Conservation (phyloP, 768 basidiomycete genomes). For the Russula sp. region DNA sequence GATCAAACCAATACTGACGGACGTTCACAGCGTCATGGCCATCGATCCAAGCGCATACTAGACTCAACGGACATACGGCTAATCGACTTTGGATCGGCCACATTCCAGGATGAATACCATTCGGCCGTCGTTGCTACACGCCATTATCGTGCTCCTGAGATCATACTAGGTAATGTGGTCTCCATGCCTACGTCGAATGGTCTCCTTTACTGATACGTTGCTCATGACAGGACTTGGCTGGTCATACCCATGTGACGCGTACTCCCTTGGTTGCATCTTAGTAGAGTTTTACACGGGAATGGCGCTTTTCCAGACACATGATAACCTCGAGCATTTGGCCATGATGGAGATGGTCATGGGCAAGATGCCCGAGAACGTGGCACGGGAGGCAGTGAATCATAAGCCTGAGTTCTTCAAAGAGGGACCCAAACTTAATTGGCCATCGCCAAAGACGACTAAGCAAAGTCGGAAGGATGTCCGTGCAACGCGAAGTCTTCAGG, state of each 20-base stretch:
- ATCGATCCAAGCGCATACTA: conserved; percentile 74
- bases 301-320: conserved; percentile 98
- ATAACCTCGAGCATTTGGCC: conserved; percentile 97
- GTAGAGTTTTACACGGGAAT: conserved; percentile 98
- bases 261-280: conserved; percentile 96
- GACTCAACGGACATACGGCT: conserved; percentile 88
- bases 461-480: conserved; percentile 94
- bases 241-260: conserved; percentile 98
- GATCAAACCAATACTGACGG: background rate
- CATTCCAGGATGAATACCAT: conserved; percentile 97
- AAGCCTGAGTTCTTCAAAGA: conserved; percentile 96
- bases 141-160: conserved; percentile 98
- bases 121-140: conserved; percentile 97
- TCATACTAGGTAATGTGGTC: conserved; percentile 77
- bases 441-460: conserved; percentile 79
- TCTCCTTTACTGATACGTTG: conserved; percentile 13
- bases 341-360: conserved; percentile 99
- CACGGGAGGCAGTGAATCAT: conserved; percentile 65
- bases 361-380: conserved; percentile 89
- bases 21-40: conserved; percentile 40
- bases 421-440: conserved; percentile 84
- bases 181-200: background rate
- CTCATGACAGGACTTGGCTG: conserved; percentile 77
- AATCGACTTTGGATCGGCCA: conserved; percentile 98
- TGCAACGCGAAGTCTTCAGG: conserved; percentile 72